Percentiles rank a stretch among this genome's conserved stretches.
Conservation (phyloP, 352 stramenopile genomes). For the Aphanomyces cochlioides region DNA sequence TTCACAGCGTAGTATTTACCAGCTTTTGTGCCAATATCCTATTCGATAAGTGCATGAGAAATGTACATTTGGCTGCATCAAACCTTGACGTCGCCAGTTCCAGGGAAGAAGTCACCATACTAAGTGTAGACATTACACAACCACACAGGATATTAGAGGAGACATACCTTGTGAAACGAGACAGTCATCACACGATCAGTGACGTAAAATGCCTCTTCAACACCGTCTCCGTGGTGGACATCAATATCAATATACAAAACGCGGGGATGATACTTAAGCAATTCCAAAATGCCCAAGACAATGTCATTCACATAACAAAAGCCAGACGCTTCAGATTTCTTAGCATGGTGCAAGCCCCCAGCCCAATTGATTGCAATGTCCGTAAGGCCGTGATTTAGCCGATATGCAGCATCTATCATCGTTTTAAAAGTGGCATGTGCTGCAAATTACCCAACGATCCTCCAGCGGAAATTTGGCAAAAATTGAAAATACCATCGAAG, state of each 20-base stretch:
- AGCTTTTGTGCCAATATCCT: slow-evolving; percentile 80
- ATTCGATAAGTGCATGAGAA: slow-evolving; percentile 15
- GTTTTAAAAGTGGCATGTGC: background rate
- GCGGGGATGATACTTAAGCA: slow-evolving; percentile 96
- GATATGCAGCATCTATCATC: slow-evolving; percentile 90
- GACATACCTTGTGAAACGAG: slow-evolving; percentile 95
- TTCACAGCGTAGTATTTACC: slow-evolving; percentile 99
- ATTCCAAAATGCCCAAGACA: slow-evolving; percentile 97
- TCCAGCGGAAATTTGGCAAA: slow-evolving; percentile 97
- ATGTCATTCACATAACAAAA: slow-evolving; percentile 99
- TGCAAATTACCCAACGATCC: slow-evolving; percentile 86
- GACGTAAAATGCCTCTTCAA: slow-evolving; percentile 99
- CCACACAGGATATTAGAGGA: background rate
- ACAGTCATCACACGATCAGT: slow-evolving; percentile 98
- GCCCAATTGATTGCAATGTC: slow-evolving; percentile 99
- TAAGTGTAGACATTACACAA: slow-evolving; percentile 52
- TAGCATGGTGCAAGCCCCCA: slow-evolving; percentile 98
- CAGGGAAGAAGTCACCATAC: slow-evolving; percentile 97
- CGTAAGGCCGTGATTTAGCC: slow-evolving; percentile 91
- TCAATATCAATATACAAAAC: slow-evolving; percentile 99
- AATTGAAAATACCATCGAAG: slow-evolving; percentile 99
- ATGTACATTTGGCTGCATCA: background rate
- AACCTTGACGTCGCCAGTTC: slow-evolving; percentile 71
- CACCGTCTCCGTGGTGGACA: slow-evolving; percentile 98
- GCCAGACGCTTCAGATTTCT: slow-evolving; percentile 97